Evolutionary conservation across 2,329 filamentous ascomycete species (phyloP).

Genomic region (Cordyceps militaris): DNA sequence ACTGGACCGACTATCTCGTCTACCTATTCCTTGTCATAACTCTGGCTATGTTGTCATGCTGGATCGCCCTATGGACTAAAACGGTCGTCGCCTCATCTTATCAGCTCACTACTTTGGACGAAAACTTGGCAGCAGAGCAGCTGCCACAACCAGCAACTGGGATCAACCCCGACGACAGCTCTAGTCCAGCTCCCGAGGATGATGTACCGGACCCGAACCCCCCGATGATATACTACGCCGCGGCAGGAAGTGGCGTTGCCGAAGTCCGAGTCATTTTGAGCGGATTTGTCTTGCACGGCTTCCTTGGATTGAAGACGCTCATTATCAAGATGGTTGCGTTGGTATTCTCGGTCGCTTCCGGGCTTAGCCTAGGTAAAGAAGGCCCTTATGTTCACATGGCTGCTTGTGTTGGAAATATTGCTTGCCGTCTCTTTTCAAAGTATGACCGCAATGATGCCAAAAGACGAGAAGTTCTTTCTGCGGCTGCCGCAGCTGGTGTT

Average conservation of each 20-base stretch:
- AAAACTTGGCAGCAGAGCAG: conserved; percentile 72
- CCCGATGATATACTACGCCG: conserved; percentile 91
- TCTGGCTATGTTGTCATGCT: conserved; percentile 65
- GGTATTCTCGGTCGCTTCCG: conserved; percentile 84
- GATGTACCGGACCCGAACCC: conserved; percentile 34
- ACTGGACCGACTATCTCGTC: conserved; percentile 69
- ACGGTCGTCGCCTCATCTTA: conserved; percentile 87
- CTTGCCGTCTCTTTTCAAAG: conserved; percentile 87
- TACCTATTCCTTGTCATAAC: conserved; percentile 67
- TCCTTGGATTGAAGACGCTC: conserved; percentile 81
- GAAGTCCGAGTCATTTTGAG: conserved; percentile 98
- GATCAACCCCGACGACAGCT: conserved; percentile 35
- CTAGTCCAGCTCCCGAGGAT: conserved; percentile 35
- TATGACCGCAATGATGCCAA: conserved; percentile 94
- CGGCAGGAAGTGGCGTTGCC: conserved; percentile 90
- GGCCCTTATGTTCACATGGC: conserved; percentile 96
- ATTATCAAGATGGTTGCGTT: conserved; percentile 77
- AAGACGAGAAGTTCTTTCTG: conserved; percentile 89
- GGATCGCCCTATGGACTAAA: conserved; percentile 82
- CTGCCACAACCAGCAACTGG: conserved; percentile 32
- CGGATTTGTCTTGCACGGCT: conserved; percentile 93
- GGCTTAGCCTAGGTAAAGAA: conserved; percentile 89
- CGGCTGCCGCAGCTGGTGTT: conserved; percentile 84
- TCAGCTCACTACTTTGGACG: conserved; percentile 80
- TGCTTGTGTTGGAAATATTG: conserved; percentile 90